phyloP scores from a whole-genome alignment of 768 basidiomycete genomes.

The Megacollybia marginata region DNA sequence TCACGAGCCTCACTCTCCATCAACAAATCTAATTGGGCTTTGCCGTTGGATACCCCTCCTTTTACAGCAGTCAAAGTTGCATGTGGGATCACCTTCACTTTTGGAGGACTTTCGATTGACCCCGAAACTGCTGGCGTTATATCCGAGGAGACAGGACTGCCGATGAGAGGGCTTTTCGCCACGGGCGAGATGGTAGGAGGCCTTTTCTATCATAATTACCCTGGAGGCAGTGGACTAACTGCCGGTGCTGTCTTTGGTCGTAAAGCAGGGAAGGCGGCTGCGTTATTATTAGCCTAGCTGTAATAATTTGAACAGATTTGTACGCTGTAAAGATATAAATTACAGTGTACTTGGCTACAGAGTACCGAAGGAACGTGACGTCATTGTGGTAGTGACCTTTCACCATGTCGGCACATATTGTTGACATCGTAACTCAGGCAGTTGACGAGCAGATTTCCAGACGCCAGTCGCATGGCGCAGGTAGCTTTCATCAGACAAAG shows the following conservation, averaged over 20 bases:
- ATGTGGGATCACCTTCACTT: constrained; percentile 69
- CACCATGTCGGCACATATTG: too few species aligned
- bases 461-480: too few species aligned
- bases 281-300: too few species aligned
- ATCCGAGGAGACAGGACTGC: constrained; percentile 27
- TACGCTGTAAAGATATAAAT: too few species aligned
- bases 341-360: too few species aligned
- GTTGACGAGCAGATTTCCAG: too few species aligned
- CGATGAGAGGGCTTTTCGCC: constrained; percentile 52
- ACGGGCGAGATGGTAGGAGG: constrained; percentile 66
- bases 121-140: constrained; percentile 46
- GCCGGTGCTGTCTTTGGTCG: constrained; percentile 17
- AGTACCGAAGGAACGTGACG: too few species aligned
- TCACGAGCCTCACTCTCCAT: constrained; percentile 21
- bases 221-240: constrained; percentile 35
- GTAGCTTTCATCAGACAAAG: neutral
- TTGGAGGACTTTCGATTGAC: constrained; percentile 60
- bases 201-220: constrained; percentile 60
- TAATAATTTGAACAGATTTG: too few species aligned
- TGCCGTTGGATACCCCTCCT: constrained; percentile 42
- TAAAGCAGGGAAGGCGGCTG: constrained; percentile 3
- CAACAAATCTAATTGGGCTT: constrained; percentile 67
- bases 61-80: constrained; percentile 62
- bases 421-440: too few species aligned
- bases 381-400: too few species aligned